These are phyloP conservation scores for Spergularia bocconei DNA, from an alignment of 148 eudicot genomes.

Conservation along the genomic window DNA sequence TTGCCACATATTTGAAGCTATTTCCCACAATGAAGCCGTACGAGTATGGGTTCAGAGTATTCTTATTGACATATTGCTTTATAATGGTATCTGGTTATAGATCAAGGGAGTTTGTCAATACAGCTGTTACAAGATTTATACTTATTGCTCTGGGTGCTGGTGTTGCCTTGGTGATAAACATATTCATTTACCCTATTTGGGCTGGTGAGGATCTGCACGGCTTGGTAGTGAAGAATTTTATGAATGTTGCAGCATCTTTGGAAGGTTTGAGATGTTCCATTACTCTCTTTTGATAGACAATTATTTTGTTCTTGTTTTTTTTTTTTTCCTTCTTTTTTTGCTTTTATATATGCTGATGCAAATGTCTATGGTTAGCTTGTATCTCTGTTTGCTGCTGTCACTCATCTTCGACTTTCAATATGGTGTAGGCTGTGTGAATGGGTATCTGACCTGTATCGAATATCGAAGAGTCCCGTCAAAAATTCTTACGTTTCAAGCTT, in stretches of 20 bases:
- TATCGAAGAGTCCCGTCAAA: conserved; percentile 67
- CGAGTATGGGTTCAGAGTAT: conserved; percentile 90
- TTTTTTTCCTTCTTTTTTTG: background rate
- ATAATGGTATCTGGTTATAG: conserved; percentile 84
- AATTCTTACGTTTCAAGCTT: conserved; percentile 75
- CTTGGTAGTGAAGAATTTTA: conserved; percentile 76
- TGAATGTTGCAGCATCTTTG: conserved; percentile 69
- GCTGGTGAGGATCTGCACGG: conserved; percentile 89
- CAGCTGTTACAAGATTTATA: conserved; percentile 71
- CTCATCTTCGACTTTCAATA: conserved; percentile 25
- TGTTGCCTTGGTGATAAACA: conserved; percentile 66
- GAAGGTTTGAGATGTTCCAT: conserved; percentile 55
- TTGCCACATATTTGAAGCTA: conserved; percentile 61
- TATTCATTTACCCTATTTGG: conserved; percentile 86
- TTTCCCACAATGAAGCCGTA: conserved; percentile 86
- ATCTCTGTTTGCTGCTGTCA: background rate
- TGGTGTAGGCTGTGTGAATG: conserved; percentile 64
- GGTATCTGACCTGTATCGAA: conserved; percentile 70
- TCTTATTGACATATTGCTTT: conserved; percentile 77
- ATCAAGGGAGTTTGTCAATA: conserved; percentile 62
- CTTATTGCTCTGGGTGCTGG: conserved; percentile 86
- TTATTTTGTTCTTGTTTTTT: no score
- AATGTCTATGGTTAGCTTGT: background rate
- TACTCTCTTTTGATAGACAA: background rate
- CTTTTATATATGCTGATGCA: background rate